Conservation (phyloP, 495 filamentous ascomycete species). For the Penicillium riverlandense region DNA sequence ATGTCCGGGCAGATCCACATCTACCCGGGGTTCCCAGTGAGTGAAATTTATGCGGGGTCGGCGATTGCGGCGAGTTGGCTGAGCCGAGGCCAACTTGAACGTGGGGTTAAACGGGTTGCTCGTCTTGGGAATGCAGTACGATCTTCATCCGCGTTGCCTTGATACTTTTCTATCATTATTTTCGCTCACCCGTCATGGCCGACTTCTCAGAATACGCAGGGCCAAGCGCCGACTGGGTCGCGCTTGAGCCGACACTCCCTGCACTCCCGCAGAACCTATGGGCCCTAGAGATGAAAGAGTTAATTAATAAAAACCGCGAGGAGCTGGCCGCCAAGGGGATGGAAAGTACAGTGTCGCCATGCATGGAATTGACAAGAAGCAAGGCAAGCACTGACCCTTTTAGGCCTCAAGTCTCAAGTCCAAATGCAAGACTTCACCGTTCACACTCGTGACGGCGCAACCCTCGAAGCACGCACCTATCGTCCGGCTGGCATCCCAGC, state of each 20-base stretch:
- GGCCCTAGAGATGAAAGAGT: constrained; percentile 15
- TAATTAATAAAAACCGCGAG: constrained; percentile 28
- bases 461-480: constrained; percentile 37
- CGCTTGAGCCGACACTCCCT: constrained; percentile 24
- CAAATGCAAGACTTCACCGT: constrained; percentile 25
- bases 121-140: no score
- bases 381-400: no score
- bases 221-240: constrained; percentile 35
- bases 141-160: no score
- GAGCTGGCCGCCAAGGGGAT: constrained; percentile 20
- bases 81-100: constrained; percentile 13
- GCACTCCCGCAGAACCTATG: constrained; percentile 8
- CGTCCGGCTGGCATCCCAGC: constrained; percentile 18
- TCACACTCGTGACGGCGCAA: constrained; percentile 30
- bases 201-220: constrained; percentile 35
- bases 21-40: no score
- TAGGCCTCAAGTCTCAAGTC: constrained; percentile 17
- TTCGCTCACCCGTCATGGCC: constrained; percentile 16
- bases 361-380: no score
- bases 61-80: background rate
- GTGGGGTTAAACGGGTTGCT: background rate
- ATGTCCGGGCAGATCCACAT: no score
- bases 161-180: background rate
- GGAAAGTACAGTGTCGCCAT: background rate
- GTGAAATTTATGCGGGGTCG: constrained; percentile 7